Conservation (phyloP, 1,284 basidiomycete species). For the Melampsora larici-populina region DNA sequence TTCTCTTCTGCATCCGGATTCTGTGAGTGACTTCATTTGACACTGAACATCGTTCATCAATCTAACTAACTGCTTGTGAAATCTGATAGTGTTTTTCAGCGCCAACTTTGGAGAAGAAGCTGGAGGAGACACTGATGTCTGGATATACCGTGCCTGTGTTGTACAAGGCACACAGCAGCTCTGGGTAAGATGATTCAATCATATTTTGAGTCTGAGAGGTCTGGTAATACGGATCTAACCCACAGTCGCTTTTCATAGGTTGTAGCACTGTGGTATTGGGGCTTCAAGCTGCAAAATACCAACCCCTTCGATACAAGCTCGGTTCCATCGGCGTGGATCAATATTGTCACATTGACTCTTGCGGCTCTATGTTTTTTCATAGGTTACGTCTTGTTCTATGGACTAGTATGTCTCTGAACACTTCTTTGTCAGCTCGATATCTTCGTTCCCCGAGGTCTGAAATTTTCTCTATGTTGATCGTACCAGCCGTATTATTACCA, state of each 20-base stretch:
- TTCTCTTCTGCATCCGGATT: constrained; percentile 82
- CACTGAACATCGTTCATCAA: neutral
- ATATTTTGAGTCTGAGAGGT: neutral
- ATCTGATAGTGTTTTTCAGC: constrained; percentile 68
- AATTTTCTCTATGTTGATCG: neutral
- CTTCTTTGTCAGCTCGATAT: constrained; percentile 47
- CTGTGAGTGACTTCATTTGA: constrained; percentile 48
- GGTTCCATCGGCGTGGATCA: constrained; percentile 57
- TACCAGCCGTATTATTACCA: constrained; percentile 68
- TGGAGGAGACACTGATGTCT: constrained; percentile 84
- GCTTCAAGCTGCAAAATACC: constrained; percentile 67
- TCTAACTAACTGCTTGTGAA: neutral
- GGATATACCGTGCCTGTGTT: constrained; percentile 80
- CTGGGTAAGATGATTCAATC: constrained; percentile 18
- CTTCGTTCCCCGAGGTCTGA: neutral
- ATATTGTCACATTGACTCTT: constrained; percentile 76
- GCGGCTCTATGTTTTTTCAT: constrained; percentile 70
- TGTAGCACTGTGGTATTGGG: constrained; percentile 91
- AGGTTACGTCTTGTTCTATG: constrained; percentile 74
- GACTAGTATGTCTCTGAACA: constrained; percentile 68
- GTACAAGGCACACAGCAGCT: constrained; percentile 63
- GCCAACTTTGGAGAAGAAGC: constrained; percentile 94
- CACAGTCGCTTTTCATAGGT: constrained; percentile 61
- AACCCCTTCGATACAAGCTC: constrained; percentile 61
- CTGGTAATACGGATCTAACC: neutral